phyloP scores from a whole-genome alignment of 345 rosid species.

The Pistacia atlantica region DNA sequence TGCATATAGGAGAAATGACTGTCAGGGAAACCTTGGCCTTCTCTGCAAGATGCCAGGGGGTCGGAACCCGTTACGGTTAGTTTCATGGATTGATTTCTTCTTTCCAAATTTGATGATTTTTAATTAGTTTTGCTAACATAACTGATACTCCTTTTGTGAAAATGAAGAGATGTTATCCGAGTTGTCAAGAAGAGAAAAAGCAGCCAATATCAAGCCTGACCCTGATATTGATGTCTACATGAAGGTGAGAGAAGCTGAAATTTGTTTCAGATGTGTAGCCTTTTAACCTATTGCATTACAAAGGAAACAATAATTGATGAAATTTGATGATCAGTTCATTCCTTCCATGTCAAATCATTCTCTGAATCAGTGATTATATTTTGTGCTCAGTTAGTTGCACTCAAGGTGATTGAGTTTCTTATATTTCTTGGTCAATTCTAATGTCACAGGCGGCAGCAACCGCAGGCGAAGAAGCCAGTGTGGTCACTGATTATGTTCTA shows the following conservation, averaged over 20 bases:
- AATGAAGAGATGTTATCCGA: slow-evolving; percentile 66
- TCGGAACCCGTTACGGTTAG: slow-evolving; percentile 60
- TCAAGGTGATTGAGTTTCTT: neutral
- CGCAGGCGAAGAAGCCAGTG: slow-evolving; percentile 46
- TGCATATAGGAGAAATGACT: slow-evolving; percentile 80
- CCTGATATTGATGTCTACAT: slow-evolving; percentile 78
- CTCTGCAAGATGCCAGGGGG: slow-evolving; percentile 82
- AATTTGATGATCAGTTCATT: no score
- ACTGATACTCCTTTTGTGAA: neutral
- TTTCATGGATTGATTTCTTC: neutral
- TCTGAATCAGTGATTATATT: neutral
- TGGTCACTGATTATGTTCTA: slow-evolving; percentile 52
- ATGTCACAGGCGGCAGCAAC: slow-evolving; percentile 43
- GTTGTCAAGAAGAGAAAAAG: slow-evolving; percentile 78
- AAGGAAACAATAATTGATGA: neutral
- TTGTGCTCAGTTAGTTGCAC: neutral
- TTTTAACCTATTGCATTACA: no score
- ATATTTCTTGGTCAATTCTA: neutral
- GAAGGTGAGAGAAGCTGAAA: slow-evolving; percentile 46
- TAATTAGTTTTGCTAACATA: no score
- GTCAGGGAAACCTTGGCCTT: slow-evolving; percentile 88
- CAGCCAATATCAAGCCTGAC: slow-evolving; percentile 77
- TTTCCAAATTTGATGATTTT: neutral
- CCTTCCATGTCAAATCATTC: neutral
- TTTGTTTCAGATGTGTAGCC: neutral